Percentiles rank a stretch among this genome's conserved stretches.
phyloP scores from a whole-genome alignment of 2,329 filamentous ascomycete genomes.

The Neofusicoccum laricinum region DNA sequence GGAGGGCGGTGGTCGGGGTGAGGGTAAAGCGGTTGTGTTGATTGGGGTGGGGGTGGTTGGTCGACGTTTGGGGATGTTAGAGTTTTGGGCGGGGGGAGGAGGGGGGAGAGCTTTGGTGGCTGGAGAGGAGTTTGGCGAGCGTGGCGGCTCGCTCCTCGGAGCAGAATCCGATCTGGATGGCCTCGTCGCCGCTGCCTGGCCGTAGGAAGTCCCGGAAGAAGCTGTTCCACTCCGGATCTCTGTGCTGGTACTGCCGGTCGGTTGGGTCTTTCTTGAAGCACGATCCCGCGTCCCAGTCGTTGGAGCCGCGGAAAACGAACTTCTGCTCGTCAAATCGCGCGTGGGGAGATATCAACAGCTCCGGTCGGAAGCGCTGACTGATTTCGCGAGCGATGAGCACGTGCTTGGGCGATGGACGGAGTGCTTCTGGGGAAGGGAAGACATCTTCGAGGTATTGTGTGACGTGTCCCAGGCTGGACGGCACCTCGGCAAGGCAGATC shows the following conservation, averaged over 20 bases:
- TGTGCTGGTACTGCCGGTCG: not conserved
- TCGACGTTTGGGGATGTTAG: too few species aligned
- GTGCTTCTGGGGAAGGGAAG: not conserved
- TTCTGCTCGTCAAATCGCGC: not conserved
- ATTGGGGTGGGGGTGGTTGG: too few species aligned
- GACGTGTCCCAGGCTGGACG: not conserved
- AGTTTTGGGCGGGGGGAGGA: too few species aligned
- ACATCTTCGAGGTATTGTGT: not conserved
- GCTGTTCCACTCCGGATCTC: not conserved
- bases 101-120: too few species aligned
- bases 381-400: not conserved
- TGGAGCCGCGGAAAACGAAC: not conserved
- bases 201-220: not conserved
- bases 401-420: not conserved
- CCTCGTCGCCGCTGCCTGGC: not conserved
- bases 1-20: conserved; percentile 20
- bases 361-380: not conserved
- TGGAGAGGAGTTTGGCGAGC: too few species aligned
- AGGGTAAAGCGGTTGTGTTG: not conserved
- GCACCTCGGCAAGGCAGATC: not conserved
- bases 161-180: not conserved
- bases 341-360: not conserved
- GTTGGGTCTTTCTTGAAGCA: not conserved
- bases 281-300: not conserved
- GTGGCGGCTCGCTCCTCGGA: not conserved